A percentile compares a stretch with the other conserved stretches of the same genome.
phyloP scores from a whole-genome alignment of 1,284 basidiomycete species.

The Ganoderma multipileum region DNA sequence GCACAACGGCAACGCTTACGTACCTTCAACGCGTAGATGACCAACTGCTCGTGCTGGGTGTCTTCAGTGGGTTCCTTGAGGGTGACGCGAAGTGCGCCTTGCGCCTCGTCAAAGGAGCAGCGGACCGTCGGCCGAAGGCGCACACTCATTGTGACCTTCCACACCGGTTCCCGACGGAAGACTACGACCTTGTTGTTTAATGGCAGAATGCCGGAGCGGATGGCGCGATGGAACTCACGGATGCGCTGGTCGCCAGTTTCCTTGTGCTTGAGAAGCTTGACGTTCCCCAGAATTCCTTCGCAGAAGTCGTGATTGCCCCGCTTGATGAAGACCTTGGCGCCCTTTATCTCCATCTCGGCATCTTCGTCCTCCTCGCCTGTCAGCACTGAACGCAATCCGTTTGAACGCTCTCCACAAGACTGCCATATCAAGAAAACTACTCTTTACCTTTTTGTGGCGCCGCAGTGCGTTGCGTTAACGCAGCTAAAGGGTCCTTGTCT shows the following conservation, averaged over 20 bases:
- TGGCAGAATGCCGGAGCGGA: not conserved
- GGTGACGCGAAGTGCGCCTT: constrained; percentile 61
- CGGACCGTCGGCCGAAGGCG: constrained; percentile 57
- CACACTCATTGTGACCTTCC: constrained; percentile 72
- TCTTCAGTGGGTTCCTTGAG: constrained; percentile 53
- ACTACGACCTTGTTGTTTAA: constrained; percentile 44
- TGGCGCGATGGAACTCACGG: constrained; percentile 44
- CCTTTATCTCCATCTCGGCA: constrained; percentile 59
- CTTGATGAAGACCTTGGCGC: constrained; percentile 65
- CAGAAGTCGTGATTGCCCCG: constrained; percentile 64
- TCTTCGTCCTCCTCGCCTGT: constrained; percentile 73
- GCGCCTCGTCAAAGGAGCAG: constrained; percentile 61
- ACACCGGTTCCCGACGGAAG: constrained; percentile 70
- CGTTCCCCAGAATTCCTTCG: constrained; percentile 63
- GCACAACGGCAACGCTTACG: constrained; percentile 11
- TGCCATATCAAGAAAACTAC: not conserved
- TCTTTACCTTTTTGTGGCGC: constrained; percentile 31
- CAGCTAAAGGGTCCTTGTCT: constrained; percentile 28
- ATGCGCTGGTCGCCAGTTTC: constrained; percentile 50
- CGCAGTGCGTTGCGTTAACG: constrained; percentile 19
- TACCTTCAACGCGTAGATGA: constrained; percentile 52
- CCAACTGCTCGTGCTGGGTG: constrained; percentile 33
- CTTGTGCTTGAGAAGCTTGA: constrained; percentile 60
- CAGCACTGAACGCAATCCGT: constrained; percentile 17
- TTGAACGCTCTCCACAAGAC: not conserved